Conservation (phyloP, 768 basidiomycete genomes). For the Boletales sp. region DNA sequence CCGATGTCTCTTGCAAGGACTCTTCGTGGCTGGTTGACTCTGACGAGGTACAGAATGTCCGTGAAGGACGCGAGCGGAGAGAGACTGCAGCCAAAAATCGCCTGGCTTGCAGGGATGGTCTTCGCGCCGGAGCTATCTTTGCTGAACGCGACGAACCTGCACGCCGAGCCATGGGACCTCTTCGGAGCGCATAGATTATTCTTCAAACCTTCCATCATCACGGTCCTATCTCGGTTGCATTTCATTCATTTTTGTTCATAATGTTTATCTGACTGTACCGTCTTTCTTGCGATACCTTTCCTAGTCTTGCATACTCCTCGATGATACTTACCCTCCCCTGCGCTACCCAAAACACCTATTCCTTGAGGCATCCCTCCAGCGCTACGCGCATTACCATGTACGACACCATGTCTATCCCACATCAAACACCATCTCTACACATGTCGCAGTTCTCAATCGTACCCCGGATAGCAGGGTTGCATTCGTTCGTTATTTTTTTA, state of each 20-base stretch:
- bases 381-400: conserved; percentile 1
- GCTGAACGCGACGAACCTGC: conserved; percentile 28
- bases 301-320: conserved; percentile 6
- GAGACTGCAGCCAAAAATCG: conserved; percentile 21
- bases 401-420: conserved; percentile 7
- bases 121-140: conserved; percentile 28
- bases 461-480: too few relatives aligned
- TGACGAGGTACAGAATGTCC: conserved; percentile 10
- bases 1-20: background rate
- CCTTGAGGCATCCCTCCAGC: conserved; percentile 5
- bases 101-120: conserved; percentile 23
- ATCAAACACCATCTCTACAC: conserved; percentile 6
- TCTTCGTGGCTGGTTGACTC: background rate
- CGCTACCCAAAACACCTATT: background rate
- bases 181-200: conserved; percentile 13
- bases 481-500: too few relatives aligned
- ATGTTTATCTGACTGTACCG: background rate
- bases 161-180: conserved; percentile 30
- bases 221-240: background rate
- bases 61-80: conserved; percentile 25
- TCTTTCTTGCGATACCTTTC: conserved; percentile 13
- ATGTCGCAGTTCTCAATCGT: too few relatives aligned
- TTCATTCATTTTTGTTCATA: conserved; percentile 7
- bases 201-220: background rate
- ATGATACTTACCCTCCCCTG: conserved; percentile 5